Conservation (phyloP, 2,329 filamentous ascomycete species). For the Raffaelea deltoideospora region DNA sequence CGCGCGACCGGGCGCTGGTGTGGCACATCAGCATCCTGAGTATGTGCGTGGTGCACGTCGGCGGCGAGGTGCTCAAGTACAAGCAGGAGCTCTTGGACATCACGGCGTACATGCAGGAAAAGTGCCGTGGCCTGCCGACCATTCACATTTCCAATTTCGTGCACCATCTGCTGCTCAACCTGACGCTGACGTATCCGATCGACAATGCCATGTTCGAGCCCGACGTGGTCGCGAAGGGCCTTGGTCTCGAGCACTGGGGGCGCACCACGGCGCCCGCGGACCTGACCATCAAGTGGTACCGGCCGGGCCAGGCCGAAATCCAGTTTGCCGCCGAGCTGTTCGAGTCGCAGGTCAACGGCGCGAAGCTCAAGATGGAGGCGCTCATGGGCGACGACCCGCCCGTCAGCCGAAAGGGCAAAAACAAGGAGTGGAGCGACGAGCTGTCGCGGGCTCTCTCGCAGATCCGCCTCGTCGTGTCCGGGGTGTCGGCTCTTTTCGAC, state of each 20-base stretch:
- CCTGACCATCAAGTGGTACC: slow-evolving; percentile 82
- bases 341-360: slow-evolving; percentile 64
- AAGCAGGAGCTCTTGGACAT: slow-evolving; percentile 82
- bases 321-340: slow-evolving; percentile 84
- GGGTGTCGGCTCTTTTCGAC: slow-evolving; percentile 81
- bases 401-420: slow-evolving; percentile 82
- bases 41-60: slow-evolving; percentile 96
- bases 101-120: slow-evolving; percentile 90
- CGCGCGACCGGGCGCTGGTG: slow-evolving; percentile 79
- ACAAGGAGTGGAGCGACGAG: slow-evolving; percentile 98
- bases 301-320: slow-evolving; percentile 64
- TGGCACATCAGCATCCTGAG: slow-evolving; percentile 96
- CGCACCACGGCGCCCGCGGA: slow-evolving; percentile 57
- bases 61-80: slow-evolving; percentile 75
- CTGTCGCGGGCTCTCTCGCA: slow-evolving; percentile 81
- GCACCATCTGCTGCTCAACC: slow-evolving; percentile 84
- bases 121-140: slow-evolving; percentile 83
- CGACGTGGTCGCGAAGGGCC: slow-evolving; percentile 51
- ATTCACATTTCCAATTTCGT: slow-evolving; percentile 97
- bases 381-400: slow-evolving; percentile 71
- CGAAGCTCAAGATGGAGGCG: slow-evolving; percentile 57
- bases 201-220: slow-evolving; percentile 82
- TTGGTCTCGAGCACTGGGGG: slow-evolving; percentile 75
- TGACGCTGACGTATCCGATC: slow-evolving; percentile 86
- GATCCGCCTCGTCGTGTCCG: slow-evolving; percentile 75